A percentile compares a stretch with the other conserved stretches of the same genome.
These are phyloP conservation scores for Pichia sp. DNA, from an alignment of 1,139 yeast genomes.

Conservation along the genomic window DNA sequence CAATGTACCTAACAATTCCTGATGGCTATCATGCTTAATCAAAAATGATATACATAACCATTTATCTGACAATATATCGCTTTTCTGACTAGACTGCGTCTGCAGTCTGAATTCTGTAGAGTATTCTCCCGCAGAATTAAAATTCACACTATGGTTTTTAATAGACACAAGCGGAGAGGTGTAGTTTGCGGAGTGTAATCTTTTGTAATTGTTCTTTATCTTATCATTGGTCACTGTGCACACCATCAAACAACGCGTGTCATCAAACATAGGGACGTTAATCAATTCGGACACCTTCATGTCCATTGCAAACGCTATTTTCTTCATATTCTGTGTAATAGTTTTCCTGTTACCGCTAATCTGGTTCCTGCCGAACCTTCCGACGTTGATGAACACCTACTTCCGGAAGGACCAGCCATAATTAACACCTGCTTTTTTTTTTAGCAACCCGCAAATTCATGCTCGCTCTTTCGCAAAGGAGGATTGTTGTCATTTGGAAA, in stretches of 20 bases:
- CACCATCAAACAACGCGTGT: conserved; percentile 55
- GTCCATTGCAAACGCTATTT: conserved; percentile 47
- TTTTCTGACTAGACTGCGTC: conserved; percentile 34
- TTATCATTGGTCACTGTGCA: conserved; percentile 34
- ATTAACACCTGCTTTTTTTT: too few relatives aligned
- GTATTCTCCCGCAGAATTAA: conserved; percentile 34
- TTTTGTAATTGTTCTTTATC: conserved; percentile 31
- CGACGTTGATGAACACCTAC: too few relatives aligned
- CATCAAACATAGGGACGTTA: conserved; percentile 77
- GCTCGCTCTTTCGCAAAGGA: too few relatives aligned
- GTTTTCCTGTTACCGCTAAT: too few relatives aligned
- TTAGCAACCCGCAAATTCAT: too few relatives aligned
- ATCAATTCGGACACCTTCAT: conserved; percentile 62
- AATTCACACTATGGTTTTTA: conserved; percentile 43
- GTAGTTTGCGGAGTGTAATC: conserved; percentile 37
- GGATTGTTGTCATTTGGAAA: too few relatives aligned
- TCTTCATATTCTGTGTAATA: conserved; percentile 4
- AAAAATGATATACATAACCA: conserved; percentile 34
- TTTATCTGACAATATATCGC: conserved; percentile 30
- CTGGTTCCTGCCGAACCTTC: too few relatives aligned
- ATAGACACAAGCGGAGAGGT: conserved; percentile 29
- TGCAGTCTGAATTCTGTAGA: conserved; percentile 30
- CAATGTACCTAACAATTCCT: conserved; percentile 55
- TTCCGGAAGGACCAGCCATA: too few relatives aligned
- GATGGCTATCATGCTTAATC: conserved; percentile 31